These are phyloP conservation scores for Rhipidocladum racemiflorum DNA, from an alignment of 176 grass and related monocot species.

Conservation along the genomic window DNA sequence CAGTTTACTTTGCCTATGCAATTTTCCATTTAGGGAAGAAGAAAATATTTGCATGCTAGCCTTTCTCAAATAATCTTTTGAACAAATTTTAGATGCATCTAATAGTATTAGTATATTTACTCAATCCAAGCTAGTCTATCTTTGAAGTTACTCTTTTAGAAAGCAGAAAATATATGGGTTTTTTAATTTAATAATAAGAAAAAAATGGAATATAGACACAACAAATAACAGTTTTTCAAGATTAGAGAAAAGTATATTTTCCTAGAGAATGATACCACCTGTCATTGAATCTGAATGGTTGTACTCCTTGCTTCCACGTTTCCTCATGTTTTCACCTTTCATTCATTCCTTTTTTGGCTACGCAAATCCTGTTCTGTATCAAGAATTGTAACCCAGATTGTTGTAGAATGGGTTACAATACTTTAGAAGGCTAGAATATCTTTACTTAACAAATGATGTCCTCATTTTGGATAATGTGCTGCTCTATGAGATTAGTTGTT, in stretches of 20 bases:
- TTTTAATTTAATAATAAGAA: not conserved
- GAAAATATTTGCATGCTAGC: conserved; percentile 4
- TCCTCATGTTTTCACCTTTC: not conserved
- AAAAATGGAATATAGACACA: not conserved
- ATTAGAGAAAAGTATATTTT: too few species aligned
- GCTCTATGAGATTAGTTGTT: conserved; percentile 15
- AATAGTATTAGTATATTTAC: not conserved
- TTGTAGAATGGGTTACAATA: not conserved
- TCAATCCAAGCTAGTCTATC: not conserved
- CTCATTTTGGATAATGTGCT: not conserved
- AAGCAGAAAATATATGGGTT: not conserved
- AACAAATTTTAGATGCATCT: not conserved
- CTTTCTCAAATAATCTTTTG: not conserved
- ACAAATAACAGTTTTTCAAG: not conserved
- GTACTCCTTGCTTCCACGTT: not conserved
- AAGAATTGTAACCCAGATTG: not conserved
- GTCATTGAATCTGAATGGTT: not conserved
- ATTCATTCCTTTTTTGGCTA: not conserved
- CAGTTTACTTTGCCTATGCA: not conserved
- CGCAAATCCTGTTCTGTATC: not conserved
- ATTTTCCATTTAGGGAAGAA: not conserved
- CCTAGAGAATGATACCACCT: too few species aligned
- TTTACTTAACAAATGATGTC: not conserved
- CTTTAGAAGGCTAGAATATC: not conserved
- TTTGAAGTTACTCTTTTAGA: not conserved